Conservation (phyloP, 2,329 filamentous ascomycete genomes). For the Botrytis elliptica region DNA sequence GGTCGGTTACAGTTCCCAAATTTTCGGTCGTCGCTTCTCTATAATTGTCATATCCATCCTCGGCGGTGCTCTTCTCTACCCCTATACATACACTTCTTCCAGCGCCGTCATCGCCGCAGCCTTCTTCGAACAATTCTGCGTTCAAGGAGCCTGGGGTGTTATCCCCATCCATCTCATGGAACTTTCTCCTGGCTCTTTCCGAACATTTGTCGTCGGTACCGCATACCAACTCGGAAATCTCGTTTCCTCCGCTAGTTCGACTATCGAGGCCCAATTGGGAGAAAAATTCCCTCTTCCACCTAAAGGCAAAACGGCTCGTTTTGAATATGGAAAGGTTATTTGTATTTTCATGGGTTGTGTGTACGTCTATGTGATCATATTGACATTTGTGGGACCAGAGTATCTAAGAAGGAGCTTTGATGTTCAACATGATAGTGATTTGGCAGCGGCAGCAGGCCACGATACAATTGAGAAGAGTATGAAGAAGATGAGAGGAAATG, state of each 20-base stretch:
- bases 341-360: conserved; percentile 78
- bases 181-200: conserved; percentile 67
- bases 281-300: conserved; percentile 71
- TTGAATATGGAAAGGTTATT: conserved; percentile 80
- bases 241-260: conserved; percentile 68
- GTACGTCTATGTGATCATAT: conserved; percentile 19
- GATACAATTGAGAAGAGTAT: conserved; percentile 28
- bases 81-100: conserved; percentile 69
- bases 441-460: conserved; percentile 17
- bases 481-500: conserved; percentile 23
- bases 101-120: conserved; percentile 71
- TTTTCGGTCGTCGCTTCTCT: conserved; percentile 66
- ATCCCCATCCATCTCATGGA: conserved; percentile 75
- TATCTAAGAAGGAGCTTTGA: conserved; percentile 17
- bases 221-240: conserved; percentile 76
- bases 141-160: conserved; percentile 75
- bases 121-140: conserved; percentile 81
- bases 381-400: conserved; percentile 21
- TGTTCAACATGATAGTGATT: conserved; percentile 22
- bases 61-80: conserved; percentile 78
- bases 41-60: conserved; percentile 63
- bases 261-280: conserved; percentile 74
- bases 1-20: conserved; percentile 66
- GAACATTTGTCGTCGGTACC: conserved; percentile 68
- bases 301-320: conserved; percentile 52